phyloP scores from a whole-genome alignment of 805 yeast species.

The Metschnikowia koreensis region DNA sequence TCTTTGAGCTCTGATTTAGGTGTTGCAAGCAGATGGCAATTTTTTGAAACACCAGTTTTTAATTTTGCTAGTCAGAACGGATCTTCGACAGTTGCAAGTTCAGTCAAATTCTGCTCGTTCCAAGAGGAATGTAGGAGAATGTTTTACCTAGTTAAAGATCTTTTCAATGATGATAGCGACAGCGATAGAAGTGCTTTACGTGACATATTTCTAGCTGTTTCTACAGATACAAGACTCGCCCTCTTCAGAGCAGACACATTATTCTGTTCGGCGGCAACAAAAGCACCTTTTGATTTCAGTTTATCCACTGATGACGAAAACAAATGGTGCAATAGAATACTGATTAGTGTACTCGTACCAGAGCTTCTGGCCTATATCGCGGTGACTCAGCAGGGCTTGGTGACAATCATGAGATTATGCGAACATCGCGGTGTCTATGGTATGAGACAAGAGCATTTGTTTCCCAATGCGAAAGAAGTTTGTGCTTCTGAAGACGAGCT shows the following conservation, averaged over 20 bases:
- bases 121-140: conserved; percentile 39
- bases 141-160: conserved; percentile 7
- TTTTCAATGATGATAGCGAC: background rate
- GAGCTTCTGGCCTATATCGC: conserved; percentile 35
- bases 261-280: conserved; percentile 14
- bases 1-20: conserved; percentile 26
- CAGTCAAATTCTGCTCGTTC: conserved; percentile 21
- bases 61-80: background rate
- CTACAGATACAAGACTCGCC: conserved; percentile 12
- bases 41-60: conserved; percentile 27
- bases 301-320: conserved; percentile 24
- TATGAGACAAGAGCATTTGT: conserved; percentile 43
- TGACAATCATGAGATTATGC: conserved; percentile 37
- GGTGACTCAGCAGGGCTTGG: conserved; percentile 38
- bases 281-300: conserved; percentile 8
- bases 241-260: conserved; percentile 15
- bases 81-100: background rate
- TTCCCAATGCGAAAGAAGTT: conserved; percentile 34
- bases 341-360: conserved; percentile 35
- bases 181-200: background rate
- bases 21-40: conserved; percentile 33
- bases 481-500: conserved; percentile 27
- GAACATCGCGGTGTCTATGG: conserved; percentile 36
- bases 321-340: conserved; percentile 33
- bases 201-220: conserved; percentile 11